Evolutionary conservation across 345 rosid genomes (phyloP).

Genomic region (Salix suchowensis): DNA sequence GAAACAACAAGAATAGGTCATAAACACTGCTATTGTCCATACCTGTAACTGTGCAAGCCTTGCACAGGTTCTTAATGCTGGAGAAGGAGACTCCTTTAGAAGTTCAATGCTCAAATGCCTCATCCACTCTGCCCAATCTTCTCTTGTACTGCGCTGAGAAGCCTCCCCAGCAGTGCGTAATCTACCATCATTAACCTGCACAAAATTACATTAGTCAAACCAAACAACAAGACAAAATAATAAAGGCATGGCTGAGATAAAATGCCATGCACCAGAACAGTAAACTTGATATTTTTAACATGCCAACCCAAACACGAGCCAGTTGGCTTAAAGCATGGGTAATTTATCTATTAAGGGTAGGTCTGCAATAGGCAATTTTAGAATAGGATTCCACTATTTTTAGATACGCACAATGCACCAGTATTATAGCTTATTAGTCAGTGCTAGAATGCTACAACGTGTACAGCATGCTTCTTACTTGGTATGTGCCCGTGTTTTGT

Average conservation of each 20-base stretch:
- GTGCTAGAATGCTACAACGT: background rate
- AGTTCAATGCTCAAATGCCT: constrained; percentile 98
- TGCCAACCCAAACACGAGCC: background rate
- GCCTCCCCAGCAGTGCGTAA: constrained; percentile 97
- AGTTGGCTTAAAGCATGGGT: background rate
- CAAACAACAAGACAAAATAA: background rate
- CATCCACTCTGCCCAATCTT: constrained; percentile 99
- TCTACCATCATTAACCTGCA: constrained; percentile 81
- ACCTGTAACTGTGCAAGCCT: constrained; percentile 98
- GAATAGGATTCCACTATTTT: background rate
- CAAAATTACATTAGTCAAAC: background rate
- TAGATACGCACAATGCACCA: background rate
- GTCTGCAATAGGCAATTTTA: background rate
- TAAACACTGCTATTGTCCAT: constrained; percentile 14
- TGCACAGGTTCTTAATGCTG: constrained; percentile 94
- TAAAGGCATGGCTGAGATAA: background rate
- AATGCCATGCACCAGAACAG: background rate
- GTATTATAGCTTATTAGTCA: background rate
- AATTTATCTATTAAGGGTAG: background rate
- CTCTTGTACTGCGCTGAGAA: constrained; percentile 97
- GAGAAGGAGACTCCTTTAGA: constrained; percentile 95
- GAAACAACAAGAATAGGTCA: constrained; percentile 11
- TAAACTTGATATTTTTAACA: background rate
- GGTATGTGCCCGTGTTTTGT: background rate
- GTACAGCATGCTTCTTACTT: background rate